phyloP scores from a whole-genome alignment of 495 filamentous ascomycete genomes.

The Corynascus novoguineensis region DNA sequence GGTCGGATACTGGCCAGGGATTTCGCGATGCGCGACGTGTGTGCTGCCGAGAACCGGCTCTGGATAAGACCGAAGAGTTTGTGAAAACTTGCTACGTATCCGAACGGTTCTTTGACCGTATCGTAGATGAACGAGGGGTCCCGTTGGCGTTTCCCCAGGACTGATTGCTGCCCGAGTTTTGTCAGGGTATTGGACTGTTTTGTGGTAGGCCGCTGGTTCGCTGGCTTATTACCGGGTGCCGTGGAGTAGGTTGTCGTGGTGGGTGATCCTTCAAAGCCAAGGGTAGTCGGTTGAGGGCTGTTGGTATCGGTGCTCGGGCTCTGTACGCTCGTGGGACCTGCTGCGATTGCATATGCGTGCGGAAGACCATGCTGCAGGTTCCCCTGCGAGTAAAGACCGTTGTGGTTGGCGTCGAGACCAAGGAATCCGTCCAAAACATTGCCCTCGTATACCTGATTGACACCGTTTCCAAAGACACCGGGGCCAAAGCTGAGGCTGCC shows the following conservation, averaged over 20 bases:
- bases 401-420: constrained; percentile 34
- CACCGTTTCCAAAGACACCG: constrained; percentile 40
- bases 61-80: constrained; percentile 76
- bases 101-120: constrained; percentile 81
- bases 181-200: constrained; percentile 37
- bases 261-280: constrained; percentile 43
- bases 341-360: constrained; percentile 46
- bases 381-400: constrained; percentile 41
- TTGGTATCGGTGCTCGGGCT: constrained; percentile 48
- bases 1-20: constrained; percentile 84
- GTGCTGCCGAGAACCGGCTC: constrained; percentile 63
- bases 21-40: constrained; percentile 73
- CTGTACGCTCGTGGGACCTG: constrained; percentile 43
- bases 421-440: constrained; percentile 38
- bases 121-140: constrained; percentile 85
- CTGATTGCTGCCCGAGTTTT: constrained; percentile 41
- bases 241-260: constrained; percentile 38
- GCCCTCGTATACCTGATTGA: constrained; percentile 38
- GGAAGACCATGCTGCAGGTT: constrained; percentile 48
- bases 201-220: constrained; percentile 31
- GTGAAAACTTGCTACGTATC: constrained; percentile 86
- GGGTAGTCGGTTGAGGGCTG: constrained; percentile 41
- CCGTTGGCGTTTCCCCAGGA: constrained; percentile 49
- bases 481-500: constrained; percentile 40
- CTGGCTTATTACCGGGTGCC: constrained; percentile 23